Conservation (phyloP, 371 early-diverging fungal genomes). For the Rhizopus arrhizus region DNA sequence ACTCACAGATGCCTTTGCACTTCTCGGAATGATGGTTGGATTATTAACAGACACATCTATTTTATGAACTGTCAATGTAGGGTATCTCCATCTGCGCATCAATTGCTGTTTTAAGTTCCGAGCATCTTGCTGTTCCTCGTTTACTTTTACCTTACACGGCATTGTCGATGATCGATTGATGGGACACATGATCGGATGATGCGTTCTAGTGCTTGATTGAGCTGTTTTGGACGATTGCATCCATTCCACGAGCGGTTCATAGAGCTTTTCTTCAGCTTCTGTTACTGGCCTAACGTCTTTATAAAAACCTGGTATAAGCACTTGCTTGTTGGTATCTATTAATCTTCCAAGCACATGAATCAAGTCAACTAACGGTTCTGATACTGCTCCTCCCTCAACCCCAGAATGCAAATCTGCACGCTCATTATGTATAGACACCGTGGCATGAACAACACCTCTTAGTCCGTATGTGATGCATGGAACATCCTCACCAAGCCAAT, state of each 20-base stretch:
- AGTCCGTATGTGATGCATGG: conserved; percentile 74
- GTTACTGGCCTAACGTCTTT: conserved; percentile 58
- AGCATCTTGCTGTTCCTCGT: conserved; percentile 23
- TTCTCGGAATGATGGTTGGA: conserved; percentile 74
- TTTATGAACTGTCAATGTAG: conserved; percentile 81
- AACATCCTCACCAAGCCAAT: conserved; percentile 71
- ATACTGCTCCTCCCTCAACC: conserved; percentile 83
- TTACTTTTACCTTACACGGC: conserved; percentile 32
- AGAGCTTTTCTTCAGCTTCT: conserved; percentile 55
- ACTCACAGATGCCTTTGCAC: conserved; percentile 72
- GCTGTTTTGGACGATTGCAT: conserved; percentile 34
- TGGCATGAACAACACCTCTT: conserved; percentile 78
- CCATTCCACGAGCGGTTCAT: conserved; percentile 57
- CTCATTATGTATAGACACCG: conserved; percentile 47
- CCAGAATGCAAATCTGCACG: conserved; percentile 79
- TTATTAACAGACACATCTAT: conserved; percentile 75
- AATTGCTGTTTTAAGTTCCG: conserved; percentile 56
- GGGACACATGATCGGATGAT: conserved; percentile 38
- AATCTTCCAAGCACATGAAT: conserved; percentile 68
- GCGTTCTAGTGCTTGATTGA: conserved; percentile 29
- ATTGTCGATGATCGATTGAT: conserved; percentile 22
- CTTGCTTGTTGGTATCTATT: conserved; percentile 58
- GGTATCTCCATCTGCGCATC: conserved; percentile 81
- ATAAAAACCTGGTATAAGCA: conserved; percentile 76
- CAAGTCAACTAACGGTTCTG: conserved; percentile 77